These are phyloP conservation scores for Niveomyces coronatus DNA, from an alignment of 2,329 filamentous ascomycete genomes.

Conservation along the genomic window DNA sequence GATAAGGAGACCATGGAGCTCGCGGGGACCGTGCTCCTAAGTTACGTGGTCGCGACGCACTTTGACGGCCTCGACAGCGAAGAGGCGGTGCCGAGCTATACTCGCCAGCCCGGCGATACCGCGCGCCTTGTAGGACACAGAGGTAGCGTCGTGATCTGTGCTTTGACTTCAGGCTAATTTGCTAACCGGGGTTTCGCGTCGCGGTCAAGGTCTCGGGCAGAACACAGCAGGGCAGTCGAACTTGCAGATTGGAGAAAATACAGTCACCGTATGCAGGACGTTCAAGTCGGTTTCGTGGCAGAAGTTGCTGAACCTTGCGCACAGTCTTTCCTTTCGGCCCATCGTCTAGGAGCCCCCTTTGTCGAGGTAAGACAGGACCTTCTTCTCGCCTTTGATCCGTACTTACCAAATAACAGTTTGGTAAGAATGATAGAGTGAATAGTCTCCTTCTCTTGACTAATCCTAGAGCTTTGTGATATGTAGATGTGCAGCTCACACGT, in stretches of 20 bases:
- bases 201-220: constrained; percentile 8
- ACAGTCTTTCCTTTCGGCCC: constrained; percentile 5
- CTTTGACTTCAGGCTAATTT: too few relatives aligned
- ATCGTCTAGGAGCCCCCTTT: constrained; percentile 5
- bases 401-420: constrained; percentile 3
- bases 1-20: constrained; percentile 18
- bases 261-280: not conserved
- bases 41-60: constrained; percentile 20
- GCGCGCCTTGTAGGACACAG: constrained; percentile 22
- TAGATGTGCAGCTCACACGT: constrained; percentile 31
- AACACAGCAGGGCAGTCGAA: constrained; percentile 3
- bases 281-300: fast-evolving
- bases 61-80: constrained; percentile 11
- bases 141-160: constrained; percentile 17
- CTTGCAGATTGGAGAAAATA: constrained; percentile 8
- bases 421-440: not conserved
- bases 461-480: constrained; percentile 21
- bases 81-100: constrained; percentile 6
- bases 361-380: constrained; percentile 2
- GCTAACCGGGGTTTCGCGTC: too few relatives aligned
- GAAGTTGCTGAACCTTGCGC: not conserved
- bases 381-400: not conserved
- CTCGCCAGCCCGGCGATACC: not conserved
- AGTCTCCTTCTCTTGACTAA: not conserved
- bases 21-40: constrained; percentile 24